A percentile compares a stretch with the other conserved stretches of the same genome.
These are phyloP conservation scores for Logfia minima DNA, from an alignment of 129 eudicot species.

Conservation along the genomic window DNA sequence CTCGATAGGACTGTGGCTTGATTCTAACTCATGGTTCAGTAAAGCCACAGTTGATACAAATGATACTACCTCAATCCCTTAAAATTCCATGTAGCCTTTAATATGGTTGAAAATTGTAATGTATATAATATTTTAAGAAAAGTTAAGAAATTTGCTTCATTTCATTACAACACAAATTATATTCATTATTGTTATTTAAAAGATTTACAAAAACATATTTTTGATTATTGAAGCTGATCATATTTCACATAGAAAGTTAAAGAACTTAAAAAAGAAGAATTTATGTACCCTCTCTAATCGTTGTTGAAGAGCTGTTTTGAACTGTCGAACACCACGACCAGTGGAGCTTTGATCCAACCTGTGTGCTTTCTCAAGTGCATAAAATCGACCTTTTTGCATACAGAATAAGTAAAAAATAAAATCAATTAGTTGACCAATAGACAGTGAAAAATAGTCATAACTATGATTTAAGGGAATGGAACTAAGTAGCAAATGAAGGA, in stretches of 20 bases:
- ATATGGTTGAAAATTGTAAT: not conserved
- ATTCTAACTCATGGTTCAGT: too few relatives aligned
- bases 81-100: not conserved
- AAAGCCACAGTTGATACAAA: too few relatives aligned
- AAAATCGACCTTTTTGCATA: slow-evolving; percentile 63
- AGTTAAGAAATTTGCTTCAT: not conserved
- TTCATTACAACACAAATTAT: not conserved
- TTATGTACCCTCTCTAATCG: slow-evolving; percentile 76
- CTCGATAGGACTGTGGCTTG: not conserved
- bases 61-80: too few relatives aligned
- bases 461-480: slow-evolving; percentile 1
- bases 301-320: slow-evolving; percentile 82
- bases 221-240: not conserved
- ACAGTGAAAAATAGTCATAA: not conserved
- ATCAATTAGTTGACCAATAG: not conserved
- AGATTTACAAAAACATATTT: not conserved
- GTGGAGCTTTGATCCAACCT: slow-evolving; percentile 84
- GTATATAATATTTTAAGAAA: not conserved
- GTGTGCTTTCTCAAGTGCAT: slow-evolving; percentile 91
- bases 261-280: not conserved
- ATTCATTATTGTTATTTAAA: not conserved
- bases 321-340: slow-evolving; percentile 96
- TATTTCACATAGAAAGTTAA: not conserved
- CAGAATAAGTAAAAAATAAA: not conserved
- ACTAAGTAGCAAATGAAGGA: slow-evolving; percentile 5